Base-by-base conservation (phyloP, 495 filamentous ascomycete species). In the Chaetomium fimeti region DNA sequence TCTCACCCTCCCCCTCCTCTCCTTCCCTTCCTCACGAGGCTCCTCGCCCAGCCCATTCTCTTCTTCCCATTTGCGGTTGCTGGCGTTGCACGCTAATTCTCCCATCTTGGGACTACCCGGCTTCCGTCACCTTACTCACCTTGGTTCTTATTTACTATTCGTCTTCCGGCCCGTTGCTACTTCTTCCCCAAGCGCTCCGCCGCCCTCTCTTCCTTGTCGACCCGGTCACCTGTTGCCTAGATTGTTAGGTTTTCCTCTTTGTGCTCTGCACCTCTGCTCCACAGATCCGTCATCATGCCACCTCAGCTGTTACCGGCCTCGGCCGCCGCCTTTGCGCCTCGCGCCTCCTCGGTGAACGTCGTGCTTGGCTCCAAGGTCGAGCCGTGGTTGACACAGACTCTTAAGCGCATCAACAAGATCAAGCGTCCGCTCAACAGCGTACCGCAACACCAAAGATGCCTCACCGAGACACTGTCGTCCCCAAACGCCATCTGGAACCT, bases 401-500 rank as follows among this genome's bases (percentile, higher is more conserved):
- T 99, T 69, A 99, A 99, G 82, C 88, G 94, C 75, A 92, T 97
- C 78, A 98, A 97, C 83, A 87, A 91, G 66, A 86, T 98, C 77
- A 99, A 99, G 85, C 89, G 95, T 70, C 94, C 94, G 68, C 81
- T 99, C 74, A 99, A 99, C 83, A 97, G 92, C 76, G 91, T 97
- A 40, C 89, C 91, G 29, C 94, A 99, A 77, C 94, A 99, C 81
- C 91, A 90, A 65, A 87, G 91, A 86, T 98, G 94, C 79, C 83
- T 99, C 70, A 98, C 94, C 49, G 94, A 98, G 82, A 97, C 91
- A 0, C 83, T 99, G 29, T 97, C 94, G 54, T 92, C 91, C 64
- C 76, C 86, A 47, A 92, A 90, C 67, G 94, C 94, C 65, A 96
- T 98, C 76, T 99, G 94, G 94, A 95, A 90, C 60, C 82, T 99